Conservation (phyloP, 1,284 basidiomycete genomes). For the Moesziomyces parantarcticus region DNA sequence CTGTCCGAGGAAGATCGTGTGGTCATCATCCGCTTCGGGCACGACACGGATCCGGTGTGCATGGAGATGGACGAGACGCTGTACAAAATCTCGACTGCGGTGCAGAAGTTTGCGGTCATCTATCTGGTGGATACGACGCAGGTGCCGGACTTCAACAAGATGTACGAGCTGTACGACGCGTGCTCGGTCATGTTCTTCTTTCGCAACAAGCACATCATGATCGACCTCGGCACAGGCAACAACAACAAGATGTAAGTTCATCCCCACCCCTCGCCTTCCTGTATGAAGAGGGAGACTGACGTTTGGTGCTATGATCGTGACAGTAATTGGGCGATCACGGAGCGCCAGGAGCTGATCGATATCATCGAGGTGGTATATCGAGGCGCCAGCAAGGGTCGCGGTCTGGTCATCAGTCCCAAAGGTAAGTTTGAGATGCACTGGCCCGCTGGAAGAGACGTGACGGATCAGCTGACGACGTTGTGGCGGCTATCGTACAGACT, state of each 20-base stretch:
- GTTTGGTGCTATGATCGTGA: neutral
- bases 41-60: slow-evolving; percentile 88
- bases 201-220: slow-evolving; percentile 99
- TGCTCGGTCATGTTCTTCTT: slow-evolving; percentile 63
- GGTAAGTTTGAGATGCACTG: slow-evolving; percentile 71
- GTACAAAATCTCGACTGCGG: slow-evolving; percentile 89
- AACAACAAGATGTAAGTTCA: slow-evolving; percentile 89
- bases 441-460: neutral
- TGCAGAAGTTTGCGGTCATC: slow-evolving; percentile 97
- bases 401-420: slow-evolving; percentile 96
- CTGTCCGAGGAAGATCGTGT: slow-evolving; percentile 96
- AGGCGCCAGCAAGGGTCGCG: slow-evolving; percentile 95
- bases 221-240: slow-evolving; percentile 98
- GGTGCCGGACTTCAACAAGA: slow-evolving; percentile 98
- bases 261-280: neutral
- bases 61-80: slow-evolving; percentile 99
- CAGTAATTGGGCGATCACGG: slow-evolving; percentile 66
- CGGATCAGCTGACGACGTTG: neutral
- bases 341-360: slow-evolving; percentile 78
- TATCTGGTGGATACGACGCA: slow-evolving; percentile 95
- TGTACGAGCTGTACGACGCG: slow-evolving; percentile 69
- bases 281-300: neutral
- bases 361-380: slow-evolving; percentile 98
- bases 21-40: slow-evolving; percentile 93
- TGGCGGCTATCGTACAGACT: slow-evolving; percentile 30